phyloP scores from a whole-genome alignment of 2,329 filamentous ascomycete genomes.

The Colletotrichum ledebouriae region DNA sequence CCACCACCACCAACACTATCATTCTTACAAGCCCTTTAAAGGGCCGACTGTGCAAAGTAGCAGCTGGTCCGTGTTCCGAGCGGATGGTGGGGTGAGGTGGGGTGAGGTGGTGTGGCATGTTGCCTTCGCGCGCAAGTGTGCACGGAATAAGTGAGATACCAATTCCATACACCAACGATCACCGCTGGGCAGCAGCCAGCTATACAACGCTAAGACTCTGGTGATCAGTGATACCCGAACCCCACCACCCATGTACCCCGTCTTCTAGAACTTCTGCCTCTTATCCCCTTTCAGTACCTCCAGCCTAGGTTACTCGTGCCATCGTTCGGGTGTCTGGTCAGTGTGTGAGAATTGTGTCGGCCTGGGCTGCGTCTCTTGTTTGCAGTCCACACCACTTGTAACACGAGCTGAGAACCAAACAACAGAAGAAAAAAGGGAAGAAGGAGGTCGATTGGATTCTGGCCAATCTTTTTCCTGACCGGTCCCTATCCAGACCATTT shows the following conservation, averaged over 20 bases:
- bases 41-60: conserved; percentile 27
- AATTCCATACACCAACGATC: no score
- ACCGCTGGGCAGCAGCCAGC: background rate
- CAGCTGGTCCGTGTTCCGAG: conserved; percentile 15
- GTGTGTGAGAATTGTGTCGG: conserved; percentile 8
- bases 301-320: background rate
- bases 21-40: no score
- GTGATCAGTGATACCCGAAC: conserved; percentile 1
- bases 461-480: background rate
- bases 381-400: background rate
- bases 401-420: no score
- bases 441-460: no score
- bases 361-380: background rate
- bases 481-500: conserved; percentile 1
- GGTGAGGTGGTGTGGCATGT: no score
- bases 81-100: no score
- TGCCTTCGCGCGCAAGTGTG: no score
- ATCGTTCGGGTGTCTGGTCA: no score
- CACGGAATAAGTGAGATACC: no score
- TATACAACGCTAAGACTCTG: conserved; percentile 18
- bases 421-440: no score
- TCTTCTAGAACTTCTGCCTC: conserved; percentile 24
- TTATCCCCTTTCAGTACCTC: background rate
- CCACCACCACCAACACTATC: background rate
- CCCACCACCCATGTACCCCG: conserved; percentile 19